Base-by-base conservation (phyloP, 306 rosid species). In the Senna siamea region DNA sequence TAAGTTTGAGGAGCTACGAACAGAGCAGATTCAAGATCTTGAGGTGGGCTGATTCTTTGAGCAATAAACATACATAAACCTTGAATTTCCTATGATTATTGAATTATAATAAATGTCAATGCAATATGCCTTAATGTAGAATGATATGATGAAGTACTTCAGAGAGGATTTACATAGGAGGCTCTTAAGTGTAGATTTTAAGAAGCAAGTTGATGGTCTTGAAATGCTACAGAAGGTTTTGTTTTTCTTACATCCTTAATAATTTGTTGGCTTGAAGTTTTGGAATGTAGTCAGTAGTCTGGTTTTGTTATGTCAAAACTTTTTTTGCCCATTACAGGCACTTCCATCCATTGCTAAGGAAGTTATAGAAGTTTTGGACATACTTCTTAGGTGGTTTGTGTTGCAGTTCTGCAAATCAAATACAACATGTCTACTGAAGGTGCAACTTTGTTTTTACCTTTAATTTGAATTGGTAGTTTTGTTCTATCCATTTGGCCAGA, bases 381-480 rank as follows among this genome's bases (percentile, higher is more conserved):
- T 95, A 80, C 89, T 95, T 64, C 82, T 95, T 11, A 92, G 91
- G 84, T 95, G 99, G 99, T 85, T 90, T 87, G 97, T 83, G 66
- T 80, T 92, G 83, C 99, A 92, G 82, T 95, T 95, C 80, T 95
- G 98, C 90, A 95, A 92, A 85, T 95, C 98, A 7, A 95, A 95
- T 82, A 95, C 99, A 64, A 95, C 99, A 60, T 90, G 98, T 79
- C 88, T 95, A 58, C 75, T 95, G 78, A 95, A 95, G 99, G 99
- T 92, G 63, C 55, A n/a, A 13, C 34, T 69, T 69, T 44, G 15
- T 26, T 75, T 73, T 69, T 69, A 15, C 12, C 43, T 48, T 59
- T 18, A 69, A 13, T 35, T 57, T 66, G 22, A 19, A 13, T 38
- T 51, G 32, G 22, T 22, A 15, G 15, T 75, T 40, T 59, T 66